These are phyloP conservation scores for Microbotryomycetes sp. DNA, from an alignment of 1,284 basidiomycete genomes.

Conservation along the genomic window DNA sequence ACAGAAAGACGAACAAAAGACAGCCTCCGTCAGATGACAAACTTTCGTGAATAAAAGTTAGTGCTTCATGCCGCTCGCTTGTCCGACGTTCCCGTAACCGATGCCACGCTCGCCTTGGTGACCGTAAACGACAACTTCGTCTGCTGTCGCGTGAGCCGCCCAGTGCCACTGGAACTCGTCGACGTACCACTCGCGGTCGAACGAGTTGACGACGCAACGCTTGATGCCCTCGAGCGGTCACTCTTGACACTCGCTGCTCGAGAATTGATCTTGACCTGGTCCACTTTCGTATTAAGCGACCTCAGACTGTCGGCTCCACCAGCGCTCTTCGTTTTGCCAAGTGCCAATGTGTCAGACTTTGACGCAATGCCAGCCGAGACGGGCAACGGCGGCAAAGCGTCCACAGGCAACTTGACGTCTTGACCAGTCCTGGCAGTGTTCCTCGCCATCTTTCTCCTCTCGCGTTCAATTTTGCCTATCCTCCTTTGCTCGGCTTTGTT, in stretches of 20 bases:
- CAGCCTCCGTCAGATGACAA: no score
- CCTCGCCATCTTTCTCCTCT: not conserved
- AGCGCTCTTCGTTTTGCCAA: not conserved
- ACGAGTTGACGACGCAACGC: not conserved
- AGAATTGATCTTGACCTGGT: not conserved
- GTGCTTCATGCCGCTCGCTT: no score
- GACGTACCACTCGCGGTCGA: no score
- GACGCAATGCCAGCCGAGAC: no score
- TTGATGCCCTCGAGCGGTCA: not conserved
- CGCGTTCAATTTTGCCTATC: not conserved
- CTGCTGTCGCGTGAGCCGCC: not conserved
- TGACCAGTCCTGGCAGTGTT: no score
- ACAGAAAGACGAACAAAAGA: no score
- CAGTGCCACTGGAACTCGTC: not conserved
- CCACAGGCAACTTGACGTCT: no score
- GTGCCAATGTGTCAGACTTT: no score
- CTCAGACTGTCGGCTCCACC: not conserved
- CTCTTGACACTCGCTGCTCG: not conserved
- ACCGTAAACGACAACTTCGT: not conserved
- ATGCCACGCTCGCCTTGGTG: constrained; percentile 2
- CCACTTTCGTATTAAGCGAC: not conserved
- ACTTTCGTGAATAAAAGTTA: no score
- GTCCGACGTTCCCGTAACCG: constrained; percentile 7
- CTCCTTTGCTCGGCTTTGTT: not conserved
- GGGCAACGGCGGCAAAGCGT: no score